phyloP scores from a whole-genome alignment of 1,139 yeast genomes.

The Saccharomyces pastorianus region DNA sequence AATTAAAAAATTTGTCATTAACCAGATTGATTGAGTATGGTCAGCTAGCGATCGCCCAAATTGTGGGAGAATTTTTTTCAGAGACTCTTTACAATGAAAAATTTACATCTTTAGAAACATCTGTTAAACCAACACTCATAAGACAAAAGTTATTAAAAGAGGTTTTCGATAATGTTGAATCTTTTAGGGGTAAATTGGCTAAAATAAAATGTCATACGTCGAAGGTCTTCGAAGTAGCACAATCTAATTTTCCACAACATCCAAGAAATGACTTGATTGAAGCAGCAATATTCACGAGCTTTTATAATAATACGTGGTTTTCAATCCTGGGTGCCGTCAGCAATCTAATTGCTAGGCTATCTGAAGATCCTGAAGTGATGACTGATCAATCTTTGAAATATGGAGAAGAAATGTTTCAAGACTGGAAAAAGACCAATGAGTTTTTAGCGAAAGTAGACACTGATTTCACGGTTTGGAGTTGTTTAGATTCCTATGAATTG shows the following conservation, averaged over 20 bases:
- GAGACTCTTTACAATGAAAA: conserved; percentile 22
- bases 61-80: conserved; percentile 16
- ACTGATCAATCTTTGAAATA: conserved; percentile 10
- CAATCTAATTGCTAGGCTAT: conserved; percentile 20
- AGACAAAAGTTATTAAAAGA: conserved; percentile 14
- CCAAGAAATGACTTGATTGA: not conserved
- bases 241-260: not conserved
- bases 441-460: not conserved
- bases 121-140: conserved; percentile 19
- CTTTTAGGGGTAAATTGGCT: not conserved
- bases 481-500: not conserved
- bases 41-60: conserved; percentile 14
- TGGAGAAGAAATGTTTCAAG: conserved; percentile 14
- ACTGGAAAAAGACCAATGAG: not conserved
- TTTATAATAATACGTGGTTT: not conserved
- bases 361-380: conserved; percentile 8
- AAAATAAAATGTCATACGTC: not conserved
- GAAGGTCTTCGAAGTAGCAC: not conserved
- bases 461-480: not conserved
- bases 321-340: conserved; percentile 4
- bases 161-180: conserved; percentile 8
- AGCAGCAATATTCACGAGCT: not conserved
- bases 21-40: conserved; percentile 16
- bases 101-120: conserved; percentile 24
- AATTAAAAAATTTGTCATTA: conserved; percentile 11